A percentile compares a stretch with the other conserved stretches of the same genome.
Evolutionary conservation across 371 early-diverging fungal species (phyloP).

Genomic region (Dipsacomyces acuminosporus): DNA sequence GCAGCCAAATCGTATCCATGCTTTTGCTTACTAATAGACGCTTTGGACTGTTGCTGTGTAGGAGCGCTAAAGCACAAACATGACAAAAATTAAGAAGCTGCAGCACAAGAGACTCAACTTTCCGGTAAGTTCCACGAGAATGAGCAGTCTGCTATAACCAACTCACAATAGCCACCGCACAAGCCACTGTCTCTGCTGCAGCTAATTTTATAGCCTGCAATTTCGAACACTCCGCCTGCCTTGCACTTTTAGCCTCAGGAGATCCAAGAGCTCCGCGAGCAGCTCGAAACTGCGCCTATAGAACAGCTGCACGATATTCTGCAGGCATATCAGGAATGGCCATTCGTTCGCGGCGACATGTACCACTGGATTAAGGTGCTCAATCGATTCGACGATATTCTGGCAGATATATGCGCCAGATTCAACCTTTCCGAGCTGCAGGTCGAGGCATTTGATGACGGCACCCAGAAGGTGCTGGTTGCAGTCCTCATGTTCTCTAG

Average conservation of each 20-base stretch:
- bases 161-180: too few species aligned
- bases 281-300: conserved; percentile 50
- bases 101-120: conserved; percentile 45
- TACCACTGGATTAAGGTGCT: conserved; percentile 92
- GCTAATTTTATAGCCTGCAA: too few species aligned
- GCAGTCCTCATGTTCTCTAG: conserved; percentile 72
- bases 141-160: too few species aligned
- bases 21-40: too few species aligned
- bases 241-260: conserved; percentile 34
- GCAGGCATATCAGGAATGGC: conserved; percentile 60
- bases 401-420: conserved; percentile 60
- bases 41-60: too few species aligned
- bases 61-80: conserved; percentile 1
- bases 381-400: conserved; percentile 83
- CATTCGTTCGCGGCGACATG: conserved; percentile 82
- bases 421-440: conserved; percentile 61
- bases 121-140: conserved; percentile 39
- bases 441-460: conserved; percentile 51
- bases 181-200: too few species aligned
- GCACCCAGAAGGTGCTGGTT: conserved; percentile 57
- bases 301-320: conserved; percentile 54
- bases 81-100: conserved; percentile 44
- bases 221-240: not conserved
- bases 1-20: too few species aligned
- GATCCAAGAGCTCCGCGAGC: conserved; percentile 37